Conservation (phyloP, 768 basidiomycete genomes). For the Wakefieldia striispora region DNA sequence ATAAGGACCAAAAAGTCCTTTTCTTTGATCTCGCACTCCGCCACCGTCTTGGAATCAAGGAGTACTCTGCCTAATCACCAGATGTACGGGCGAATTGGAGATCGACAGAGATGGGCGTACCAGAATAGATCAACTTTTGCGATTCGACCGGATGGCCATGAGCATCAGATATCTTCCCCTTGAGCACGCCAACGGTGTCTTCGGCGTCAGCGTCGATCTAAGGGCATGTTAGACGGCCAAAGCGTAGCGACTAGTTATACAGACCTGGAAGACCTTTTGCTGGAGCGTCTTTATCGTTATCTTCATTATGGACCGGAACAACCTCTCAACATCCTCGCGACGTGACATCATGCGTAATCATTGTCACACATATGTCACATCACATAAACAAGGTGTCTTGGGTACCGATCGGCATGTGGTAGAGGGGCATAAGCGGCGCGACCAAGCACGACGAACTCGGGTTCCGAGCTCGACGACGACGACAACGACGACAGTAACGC, state of each 20-base stretch:
- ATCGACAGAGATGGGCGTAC: constrained; percentile 40
- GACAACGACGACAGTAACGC: constrained; percentile 8
- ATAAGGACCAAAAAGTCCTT: constrained; percentile 99
- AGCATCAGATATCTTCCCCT: constrained; percentile 74
- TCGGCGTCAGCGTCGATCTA: constrained; percentile 75
- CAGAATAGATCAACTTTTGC: constrained; percentile 96
- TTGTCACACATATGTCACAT: constrained; percentile 19
- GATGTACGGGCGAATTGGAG: constrained; percentile 1
- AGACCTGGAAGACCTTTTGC: constrained; percentile 85
- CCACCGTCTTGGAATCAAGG: constrained; percentile 82
- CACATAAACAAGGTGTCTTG: constrained; percentile 17
- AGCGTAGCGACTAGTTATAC: not conserved
- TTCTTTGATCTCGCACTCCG: constrained; percentile 90
- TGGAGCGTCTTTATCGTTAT: constrained; percentile 94
- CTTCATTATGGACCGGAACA: constrained; percentile 59
- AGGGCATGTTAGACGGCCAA: not conserved
- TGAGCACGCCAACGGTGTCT: constrained; percentile 76
- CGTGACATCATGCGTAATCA: constrained; percentile 25
- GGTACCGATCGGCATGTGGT: constrained; percentile 21
- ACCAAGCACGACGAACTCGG: constrained; percentile 5
- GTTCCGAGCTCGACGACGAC: constrained; percentile 1
- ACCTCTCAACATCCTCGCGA: constrained; percentile 4
- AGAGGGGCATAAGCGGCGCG: constrained; percentile 21
- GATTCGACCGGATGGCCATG: constrained; percentile 71
- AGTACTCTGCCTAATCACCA: constrained; percentile 78